These are phyloP conservation scores for Phytophthora syringae DNA, from an alignment of 352 stramenopile species.

Conservation along the genomic window DNA sequence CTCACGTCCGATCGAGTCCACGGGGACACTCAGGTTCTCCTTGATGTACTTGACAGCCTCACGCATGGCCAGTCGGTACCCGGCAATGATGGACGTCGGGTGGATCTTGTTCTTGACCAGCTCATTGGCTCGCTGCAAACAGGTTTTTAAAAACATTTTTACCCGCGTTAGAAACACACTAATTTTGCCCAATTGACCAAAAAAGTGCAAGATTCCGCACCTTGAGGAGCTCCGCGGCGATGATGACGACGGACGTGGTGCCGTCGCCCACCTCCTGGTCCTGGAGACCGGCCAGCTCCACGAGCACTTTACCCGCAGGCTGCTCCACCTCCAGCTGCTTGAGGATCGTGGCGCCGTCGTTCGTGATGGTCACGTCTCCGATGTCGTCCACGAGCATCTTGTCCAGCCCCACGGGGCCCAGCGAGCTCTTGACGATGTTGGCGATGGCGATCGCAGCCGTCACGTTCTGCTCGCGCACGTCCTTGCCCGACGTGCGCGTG, in stretches of 20 bases:
- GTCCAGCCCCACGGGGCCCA: constrained; percentile 98
- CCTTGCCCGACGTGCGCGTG: constrained; percentile 92
- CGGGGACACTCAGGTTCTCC: constrained; percentile 96
- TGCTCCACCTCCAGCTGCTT: constrained; percentile 99
- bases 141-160: constrained; percentile 4
- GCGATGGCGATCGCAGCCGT: constrained; percentile 98
- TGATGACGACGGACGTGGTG: constrained; percentile 99
- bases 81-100: constrained; percentile 98
- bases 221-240: constrained; percentile 97
- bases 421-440: constrained; percentile 99
- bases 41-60: constrained; percentile 99
- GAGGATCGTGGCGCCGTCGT: constrained; percentile 99
- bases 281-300: constrained; percentile 98
- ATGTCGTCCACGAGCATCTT: constrained; percentile 99
- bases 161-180: neutral
- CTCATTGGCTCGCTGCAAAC: constrained; percentile 94
- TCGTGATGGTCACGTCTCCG: constrained; percentile 99
- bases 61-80: constrained; percentile 99
- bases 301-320: constrained; percentile 98
- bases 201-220: constrained; percentile 37
- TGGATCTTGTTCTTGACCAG: constrained; percentile 99
- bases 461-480: constrained; percentile 96
- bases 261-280: constrained; percentile 99
- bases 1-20: constrained; percentile 93
- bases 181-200: neutral